Evolutionary conservation across 2,329 filamentous ascomycete species (phyloP).

Genomic region (Neospermospora avenae): DNA sequence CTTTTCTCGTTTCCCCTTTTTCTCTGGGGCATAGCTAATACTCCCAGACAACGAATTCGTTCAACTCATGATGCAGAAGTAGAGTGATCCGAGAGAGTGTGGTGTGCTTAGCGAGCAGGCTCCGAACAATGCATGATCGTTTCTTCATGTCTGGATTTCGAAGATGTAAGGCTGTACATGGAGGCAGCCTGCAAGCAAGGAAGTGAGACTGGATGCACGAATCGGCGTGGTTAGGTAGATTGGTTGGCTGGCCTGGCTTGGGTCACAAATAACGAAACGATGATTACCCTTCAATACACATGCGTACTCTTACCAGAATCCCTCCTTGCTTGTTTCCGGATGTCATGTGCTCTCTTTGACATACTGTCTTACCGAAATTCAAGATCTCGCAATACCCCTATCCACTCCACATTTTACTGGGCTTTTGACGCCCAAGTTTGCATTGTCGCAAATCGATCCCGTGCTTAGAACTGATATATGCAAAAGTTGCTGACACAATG

Average conservation of each 20-base stretch:
- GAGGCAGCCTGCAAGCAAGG: not conserved
- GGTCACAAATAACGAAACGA: constrained; percentile 22
- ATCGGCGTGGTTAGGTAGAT: constrained; percentile 10
- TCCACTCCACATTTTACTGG: no score
- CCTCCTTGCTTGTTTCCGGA: no score
- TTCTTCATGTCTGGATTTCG: constrained; percentile 14
- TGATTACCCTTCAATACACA: constrained; percentile 29
- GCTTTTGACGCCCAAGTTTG: no score
- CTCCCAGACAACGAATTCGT: constrained; percentile 82
- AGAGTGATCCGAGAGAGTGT: constrained; percentile 36
- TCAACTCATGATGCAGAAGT: constrained; percentile 96
- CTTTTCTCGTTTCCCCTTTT: constrained; percentile 1
- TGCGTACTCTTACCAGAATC: constrained; percentile 3
- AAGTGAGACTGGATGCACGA: constrained; percentile 6
- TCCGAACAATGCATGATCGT: constrained; percentile 18
- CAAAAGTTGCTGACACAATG: no score
- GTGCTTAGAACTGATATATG: no score
- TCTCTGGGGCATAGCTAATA: constrained; percentile 28
- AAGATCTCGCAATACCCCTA: no score
- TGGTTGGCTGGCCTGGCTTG: constrained; percentile 17
- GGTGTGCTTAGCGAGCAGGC: constrained; percentile 17
- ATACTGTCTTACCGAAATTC: no score
- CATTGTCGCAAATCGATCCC: no score
- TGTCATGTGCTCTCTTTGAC: no score
- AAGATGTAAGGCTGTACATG: not conserved